phyloP scores from a whole-genome alignment of 495 filamentous ascomycete species.

The Neurospora cerealis region DNA sequence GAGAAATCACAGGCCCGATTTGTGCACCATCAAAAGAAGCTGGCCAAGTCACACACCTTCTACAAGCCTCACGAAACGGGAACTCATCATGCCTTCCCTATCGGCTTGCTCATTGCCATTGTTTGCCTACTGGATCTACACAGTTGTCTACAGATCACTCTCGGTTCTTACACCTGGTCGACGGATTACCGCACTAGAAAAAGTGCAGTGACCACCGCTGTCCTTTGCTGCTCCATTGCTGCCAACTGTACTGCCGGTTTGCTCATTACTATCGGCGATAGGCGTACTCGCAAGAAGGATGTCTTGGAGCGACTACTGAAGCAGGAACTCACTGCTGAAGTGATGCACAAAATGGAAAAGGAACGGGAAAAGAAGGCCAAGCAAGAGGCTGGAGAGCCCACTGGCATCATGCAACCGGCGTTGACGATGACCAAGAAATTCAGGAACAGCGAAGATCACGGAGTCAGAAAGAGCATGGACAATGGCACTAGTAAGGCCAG shows the following conservation, averaged over 20 bases:
- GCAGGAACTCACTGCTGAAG: conserved; percentile 62
- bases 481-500: not conserved
- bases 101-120: conserved; percentile 57
- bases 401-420: not conserved
- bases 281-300: conserved; percentile 68
- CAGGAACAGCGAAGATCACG: not conserved
- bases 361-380: conserved; percentile 32
- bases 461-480: not conserved
- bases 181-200: conserved; percentile 54
- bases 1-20: conserved; percentile 52
- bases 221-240: conserved; percentile 65
- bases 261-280: conserved; percentile 62
- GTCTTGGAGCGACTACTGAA: conserved; percentile 63
- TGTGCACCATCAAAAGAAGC: conserved; percentile 62
- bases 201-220: conserved; percentile 63
- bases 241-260: conserved; percentile 64
- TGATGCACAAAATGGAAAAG: conserved; percentile 62
- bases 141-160: conserved; percentile 61
- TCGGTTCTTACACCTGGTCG: conserved; percentile 64
- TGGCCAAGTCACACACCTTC: conserved; percentile 68
- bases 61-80: conserved; percentile 78
- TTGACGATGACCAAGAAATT: not conserved
- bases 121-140: conserved; percentile 69
- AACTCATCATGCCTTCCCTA: conserved; percentile 70
- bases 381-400: conserved; percentile 1